phyloP scores from a whole-genome alignment of 371 early-diverging fungal species.

The Phascolomyces articulosus region DNA sequence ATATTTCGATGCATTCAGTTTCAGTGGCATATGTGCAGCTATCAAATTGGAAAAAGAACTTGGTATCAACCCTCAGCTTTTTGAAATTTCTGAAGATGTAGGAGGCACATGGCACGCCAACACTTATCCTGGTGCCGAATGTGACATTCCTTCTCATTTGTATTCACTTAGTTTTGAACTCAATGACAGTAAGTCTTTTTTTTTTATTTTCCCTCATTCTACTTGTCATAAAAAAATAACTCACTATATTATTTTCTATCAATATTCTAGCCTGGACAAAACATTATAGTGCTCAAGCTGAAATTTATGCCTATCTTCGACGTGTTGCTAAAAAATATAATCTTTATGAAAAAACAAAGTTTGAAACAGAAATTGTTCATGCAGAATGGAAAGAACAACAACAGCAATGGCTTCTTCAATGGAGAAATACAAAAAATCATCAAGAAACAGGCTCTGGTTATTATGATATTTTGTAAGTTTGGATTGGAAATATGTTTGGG shows the following conservation, averaged over 20 bases:
- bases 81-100: conserved; percentile 55
- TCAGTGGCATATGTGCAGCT: conserved; percentile 65
- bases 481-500: too few relatives aligned
- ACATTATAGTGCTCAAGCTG: conserved; percentile 41
- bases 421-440: conserved; percentile 9
- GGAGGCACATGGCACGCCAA: conserved; percentile 71
- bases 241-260: conserved; percentile 9
- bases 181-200: conserved; percentile 36
- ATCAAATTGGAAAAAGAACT: conserved; percentile 56
- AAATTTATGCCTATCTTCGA: conserved; percentile 57
- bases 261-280: conserved; percentile 58
- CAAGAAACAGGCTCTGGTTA: conserved; percentile 14
- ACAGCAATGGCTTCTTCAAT: conserved; percentile 52
- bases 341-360: conserved; percentile 47
- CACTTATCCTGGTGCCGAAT: conserved; percentile 59
- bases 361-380: conserved; percentile 45
- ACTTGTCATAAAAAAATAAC: background rate
- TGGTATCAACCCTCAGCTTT: conserved; percentile 49
- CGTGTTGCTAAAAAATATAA: conserved; percentile 51
- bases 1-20: conserved; percentile 28
- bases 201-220: background rate
- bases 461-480: conserved; percentile 37
- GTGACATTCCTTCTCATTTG: conserved; percentile 62
- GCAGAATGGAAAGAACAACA: conserved; percentile 46
- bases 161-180: conserved; percentile 55